phyloP scores from a whole-genome alignment of 1,139 yeast genomes.

The Candida tetrigidarum region DNA sequence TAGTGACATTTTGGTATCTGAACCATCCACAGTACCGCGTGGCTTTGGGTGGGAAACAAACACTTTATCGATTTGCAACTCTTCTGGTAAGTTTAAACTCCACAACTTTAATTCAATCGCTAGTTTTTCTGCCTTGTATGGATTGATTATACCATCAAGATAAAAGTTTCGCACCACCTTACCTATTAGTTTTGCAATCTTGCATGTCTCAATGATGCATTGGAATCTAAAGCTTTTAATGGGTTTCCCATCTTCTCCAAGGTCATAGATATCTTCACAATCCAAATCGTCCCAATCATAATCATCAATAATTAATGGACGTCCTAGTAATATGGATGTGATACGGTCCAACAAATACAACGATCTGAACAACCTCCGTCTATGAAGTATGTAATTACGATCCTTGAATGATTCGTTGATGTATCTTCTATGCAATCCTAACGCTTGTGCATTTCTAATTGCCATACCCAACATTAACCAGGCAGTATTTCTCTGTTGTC shows the following conservation, averaged over 20 bases:
- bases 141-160: conserved; percentile 34
- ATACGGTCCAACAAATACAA: conserved; percentile 44
- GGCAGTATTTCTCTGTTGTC: conserved; percentile 41
- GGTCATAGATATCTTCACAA: conserved; percentile 15
- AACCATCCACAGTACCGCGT: conserved; percentile 7
- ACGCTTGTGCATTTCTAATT: conserved; percentile 20
- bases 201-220: conserved; percentile 17
- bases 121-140: conserved; percentile 35
- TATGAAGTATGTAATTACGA: conserved; percentile 15
- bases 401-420: conserved; percentile 19
- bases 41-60: conserved; percentile 15
- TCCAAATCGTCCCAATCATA: conserved; percentile 45
- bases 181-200: conserved; percentile 27
- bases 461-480: conserved; percentile 31
- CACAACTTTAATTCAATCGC: conserved; percentile 41
- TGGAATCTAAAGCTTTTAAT: conserved; percentile 9
- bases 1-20: conserved; percentile 23
- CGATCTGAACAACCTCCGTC: conserved; percentile 43
- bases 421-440: conserved; percentile 19
- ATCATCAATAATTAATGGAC: conserved; percentile 43
- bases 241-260: conserved; percentile 12
- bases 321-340: conserved; percentile 41
- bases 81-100: conserved; percentile 35
- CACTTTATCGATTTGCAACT: conserved; percentile 25
- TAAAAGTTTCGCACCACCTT: conserved; percentile 28